Conservation (phyloP, 2,329 filamentous ascomycete species). For the Botrytis byssoidea region DNA sequence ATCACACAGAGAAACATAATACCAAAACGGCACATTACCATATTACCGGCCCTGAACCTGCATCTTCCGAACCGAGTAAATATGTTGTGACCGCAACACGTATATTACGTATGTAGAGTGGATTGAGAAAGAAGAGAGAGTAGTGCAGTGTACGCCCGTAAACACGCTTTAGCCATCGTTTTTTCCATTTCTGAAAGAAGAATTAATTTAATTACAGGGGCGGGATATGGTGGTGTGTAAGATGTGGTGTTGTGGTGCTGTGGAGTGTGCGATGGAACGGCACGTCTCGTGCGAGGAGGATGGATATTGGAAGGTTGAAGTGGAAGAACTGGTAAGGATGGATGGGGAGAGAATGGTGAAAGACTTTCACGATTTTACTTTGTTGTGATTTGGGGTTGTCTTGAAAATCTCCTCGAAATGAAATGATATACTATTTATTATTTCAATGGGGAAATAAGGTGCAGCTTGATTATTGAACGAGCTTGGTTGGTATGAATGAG, state of each 20-base stretch:
- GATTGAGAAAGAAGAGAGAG: neutral
- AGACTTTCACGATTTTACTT: neutral
- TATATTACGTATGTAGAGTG: neutral
- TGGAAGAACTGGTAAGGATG: neutral
- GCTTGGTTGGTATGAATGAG: neutral
- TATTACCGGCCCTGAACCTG: constrained; percentile 9
- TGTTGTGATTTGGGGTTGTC: neutral
- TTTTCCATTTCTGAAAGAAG: neutral
- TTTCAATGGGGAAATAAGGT: neutral
- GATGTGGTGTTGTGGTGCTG: neutral
- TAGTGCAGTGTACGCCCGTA: neutral
- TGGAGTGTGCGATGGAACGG: neutral
- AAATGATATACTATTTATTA: neutral
- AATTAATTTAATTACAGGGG: neutral
- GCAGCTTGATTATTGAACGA: neutral
- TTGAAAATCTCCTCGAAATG: neutral
- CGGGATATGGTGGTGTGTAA: neutral
- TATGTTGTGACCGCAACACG: neutral
- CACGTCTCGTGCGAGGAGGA: neutral
- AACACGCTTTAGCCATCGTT: constrained; percentile 20
- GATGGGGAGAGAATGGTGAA: neutral
- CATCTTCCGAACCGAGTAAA: constrained; percentile 1
- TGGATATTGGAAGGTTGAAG: neutral
- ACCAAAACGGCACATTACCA: neutral
- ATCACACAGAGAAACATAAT: neutral